Conservation (phyloP, 768 basidiomycete species). For the Tulasnella sp. region DNA sequence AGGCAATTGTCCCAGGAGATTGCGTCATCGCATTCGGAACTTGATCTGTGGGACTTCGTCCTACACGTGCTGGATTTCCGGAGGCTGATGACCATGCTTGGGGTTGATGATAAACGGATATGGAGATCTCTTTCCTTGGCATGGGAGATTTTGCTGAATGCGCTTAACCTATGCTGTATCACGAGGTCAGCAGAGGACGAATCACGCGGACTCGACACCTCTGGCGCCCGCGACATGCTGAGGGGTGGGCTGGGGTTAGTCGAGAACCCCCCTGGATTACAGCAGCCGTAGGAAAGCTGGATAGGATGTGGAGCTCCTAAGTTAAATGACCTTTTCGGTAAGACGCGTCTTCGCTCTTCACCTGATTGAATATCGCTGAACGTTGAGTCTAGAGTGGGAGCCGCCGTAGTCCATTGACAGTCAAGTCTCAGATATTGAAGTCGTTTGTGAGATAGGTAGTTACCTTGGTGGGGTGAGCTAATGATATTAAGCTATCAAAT, state of each 20-base stretch:
- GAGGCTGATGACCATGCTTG: slow-evolving; percentile 18
- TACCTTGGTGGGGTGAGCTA: no score
- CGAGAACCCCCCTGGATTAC: background rate
- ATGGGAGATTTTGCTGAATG: slow-evolving; percentile 8
- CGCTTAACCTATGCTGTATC: slow-evolving; percentile 14
- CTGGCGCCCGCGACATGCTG: background rate
- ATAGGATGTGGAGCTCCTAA: no score
- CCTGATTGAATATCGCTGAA: no score
- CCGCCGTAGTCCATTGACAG: no score
- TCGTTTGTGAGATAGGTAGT: no score
- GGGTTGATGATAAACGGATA: slow-evolving; percentile 20
- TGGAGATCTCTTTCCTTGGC: background rate
- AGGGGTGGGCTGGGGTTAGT: background rate
- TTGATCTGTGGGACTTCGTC: background rate
- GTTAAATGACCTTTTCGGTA: no score
- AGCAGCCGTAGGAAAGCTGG: background rate
- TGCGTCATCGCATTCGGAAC: background rate
- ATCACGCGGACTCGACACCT: slow-evolving; percentile 20
- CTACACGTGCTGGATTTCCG: slow-evolving; percentile 2
- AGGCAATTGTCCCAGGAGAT: background rate
- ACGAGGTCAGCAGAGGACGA: background rate
- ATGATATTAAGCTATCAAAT: no score
- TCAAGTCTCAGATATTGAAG: no score
- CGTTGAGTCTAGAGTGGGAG: no score
- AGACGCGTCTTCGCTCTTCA: no score